These are phyloP conservation scores for Botrytis fragariae DNA, from an alignment of 2,329 filamentous ascomycete species.

Conservation along the genomic window DNA sequence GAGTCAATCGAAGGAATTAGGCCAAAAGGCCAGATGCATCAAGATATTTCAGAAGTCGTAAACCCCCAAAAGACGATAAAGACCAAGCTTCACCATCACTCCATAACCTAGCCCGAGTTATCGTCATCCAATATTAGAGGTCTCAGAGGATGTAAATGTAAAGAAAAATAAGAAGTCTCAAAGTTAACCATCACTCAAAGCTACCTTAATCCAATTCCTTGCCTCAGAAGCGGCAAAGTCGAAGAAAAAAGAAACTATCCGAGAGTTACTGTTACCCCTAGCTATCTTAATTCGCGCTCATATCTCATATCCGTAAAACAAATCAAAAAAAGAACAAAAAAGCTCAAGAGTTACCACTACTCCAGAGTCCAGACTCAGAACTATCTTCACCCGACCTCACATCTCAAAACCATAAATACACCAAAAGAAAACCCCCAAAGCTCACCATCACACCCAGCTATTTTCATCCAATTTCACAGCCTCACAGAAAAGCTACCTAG, in stretches of 20 bases:
- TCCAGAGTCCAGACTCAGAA: background rate
- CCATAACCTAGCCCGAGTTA: background rate
- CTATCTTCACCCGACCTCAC: background rate
- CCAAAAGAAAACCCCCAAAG: background rate
- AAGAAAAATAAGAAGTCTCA: background rate
- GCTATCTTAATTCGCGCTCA: background rate
- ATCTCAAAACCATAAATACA: background rate
- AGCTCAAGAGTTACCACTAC: background rate
- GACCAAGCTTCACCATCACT: accelerated
- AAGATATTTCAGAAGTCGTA: background rate
- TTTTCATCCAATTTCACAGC: background rate
- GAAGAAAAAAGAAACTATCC: background rate
- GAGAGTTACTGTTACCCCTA: background rate
- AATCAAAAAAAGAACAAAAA: background rate
- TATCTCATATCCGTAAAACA: background rate
- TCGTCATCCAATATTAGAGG: background rate
- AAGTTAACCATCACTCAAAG: too few relatives aligned
- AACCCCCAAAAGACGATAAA: background rate
- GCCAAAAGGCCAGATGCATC: too few relatives aligned
- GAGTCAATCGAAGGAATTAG: background rate
- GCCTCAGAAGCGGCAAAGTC: background rate
- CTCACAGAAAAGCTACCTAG: background rate
- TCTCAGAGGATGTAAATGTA: background rate
- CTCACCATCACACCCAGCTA: background rate
- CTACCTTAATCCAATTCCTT: background rate